Evolutionary conservation across 2,329 filamentous ascomycete genomes (phyloP).

Genomic region (Chaetomiaceae sp.): DNA sequence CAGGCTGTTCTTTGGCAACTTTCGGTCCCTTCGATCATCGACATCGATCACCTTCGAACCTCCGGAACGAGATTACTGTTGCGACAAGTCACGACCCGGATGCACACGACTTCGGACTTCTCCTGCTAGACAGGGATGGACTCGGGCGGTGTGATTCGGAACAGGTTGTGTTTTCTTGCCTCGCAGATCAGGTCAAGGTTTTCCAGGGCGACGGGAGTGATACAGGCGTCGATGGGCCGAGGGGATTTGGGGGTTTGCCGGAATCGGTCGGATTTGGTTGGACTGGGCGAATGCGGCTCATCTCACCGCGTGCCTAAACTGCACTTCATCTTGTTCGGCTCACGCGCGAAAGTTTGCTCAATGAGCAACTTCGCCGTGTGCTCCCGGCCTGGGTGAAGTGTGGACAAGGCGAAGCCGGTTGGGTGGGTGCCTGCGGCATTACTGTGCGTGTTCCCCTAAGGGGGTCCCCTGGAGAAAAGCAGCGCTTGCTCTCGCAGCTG

Average conservation of each 20-base stretch:
- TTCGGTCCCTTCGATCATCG: conserved; percentile 16
- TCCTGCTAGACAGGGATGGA: conserved; percentile 15
- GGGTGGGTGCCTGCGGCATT: not conserved
- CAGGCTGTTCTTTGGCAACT: conserved; percentile 6
- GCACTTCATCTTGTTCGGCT: not conserved
- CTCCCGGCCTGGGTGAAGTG: too few relatives aligned
- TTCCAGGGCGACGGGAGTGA: conserved; percentile 6
- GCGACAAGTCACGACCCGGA: conserved; percentile 13
- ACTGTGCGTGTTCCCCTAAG: not conserved
- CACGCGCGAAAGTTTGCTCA: not conserved
- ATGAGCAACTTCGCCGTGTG: not conserved
- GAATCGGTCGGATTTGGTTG: not conserved
- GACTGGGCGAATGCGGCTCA: conserved; percentile 17
- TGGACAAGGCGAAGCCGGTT: conserved; percentile 3
- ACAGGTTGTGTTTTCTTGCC: conserved; percentile 3
- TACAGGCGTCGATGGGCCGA: not conserved
- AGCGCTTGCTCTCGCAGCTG: not conserved
- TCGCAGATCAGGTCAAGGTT: conserved; percentile 28
- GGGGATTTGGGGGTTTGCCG: not conserved
- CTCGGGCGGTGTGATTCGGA: not conserved
- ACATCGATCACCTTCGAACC: conserved; percentile 11
- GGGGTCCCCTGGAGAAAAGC: not conserved
- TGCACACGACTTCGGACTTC: not conserved
- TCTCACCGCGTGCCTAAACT: conserved; percentile 18
- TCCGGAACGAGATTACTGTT: conserved; percentile 26